Evolutionary conservation across 495 filamentous ascomycete species (phyloP), one percentile per base, ranked within the genome.

Genomic region (Cercophora samala): DNA sequence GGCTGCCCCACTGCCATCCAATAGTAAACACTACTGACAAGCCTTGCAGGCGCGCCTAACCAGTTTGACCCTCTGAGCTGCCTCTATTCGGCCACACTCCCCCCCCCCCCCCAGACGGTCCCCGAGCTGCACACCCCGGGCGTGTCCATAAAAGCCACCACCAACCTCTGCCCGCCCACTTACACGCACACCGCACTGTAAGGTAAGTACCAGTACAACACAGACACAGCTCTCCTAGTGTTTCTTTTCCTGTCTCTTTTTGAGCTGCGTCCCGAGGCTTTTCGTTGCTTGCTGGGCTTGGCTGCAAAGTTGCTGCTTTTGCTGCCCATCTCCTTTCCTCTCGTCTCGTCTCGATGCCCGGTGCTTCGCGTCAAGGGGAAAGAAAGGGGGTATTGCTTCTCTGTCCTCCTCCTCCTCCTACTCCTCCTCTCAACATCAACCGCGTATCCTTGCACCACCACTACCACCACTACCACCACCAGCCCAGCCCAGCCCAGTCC

Each of bases 41-140:
- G 69, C 69, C 69, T 71, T 68, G 55, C 71, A 74, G 73, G 68
- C 69, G 69, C 67, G 70, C 64, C 60, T 64, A 29, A 42, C 64
- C 58, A 53, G 60, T 64, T 61, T 56, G 59, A 51, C 62, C 55
- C 60, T 46, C 37, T 17, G 8, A 11, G 37, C 37, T 60, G 62
- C 25, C 58, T 21, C 66, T 51, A 66, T 68, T 67, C 64, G 71
- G 66, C 66, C 67, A 70, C 60, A 62, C 54, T 19, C 37, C 19
- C 63, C 67, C 60, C 63, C 51, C 37, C 19, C 63, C 67, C 60
- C 63, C 51, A 24, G 18, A 23, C 60, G 6, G 25, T 58, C 56
- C 64, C 68, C 58, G 62, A 37, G 21, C 32, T 59, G n/a, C 64
- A 56, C 56, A n/a, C 59, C 65, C 29, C 55, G 51, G 60, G 62